Evolutionary conservation across 805 yeast genomes (phyloP), one percentile per base, ranked within the genome.

Genomic region (Candida taoyuanica): DNA sequence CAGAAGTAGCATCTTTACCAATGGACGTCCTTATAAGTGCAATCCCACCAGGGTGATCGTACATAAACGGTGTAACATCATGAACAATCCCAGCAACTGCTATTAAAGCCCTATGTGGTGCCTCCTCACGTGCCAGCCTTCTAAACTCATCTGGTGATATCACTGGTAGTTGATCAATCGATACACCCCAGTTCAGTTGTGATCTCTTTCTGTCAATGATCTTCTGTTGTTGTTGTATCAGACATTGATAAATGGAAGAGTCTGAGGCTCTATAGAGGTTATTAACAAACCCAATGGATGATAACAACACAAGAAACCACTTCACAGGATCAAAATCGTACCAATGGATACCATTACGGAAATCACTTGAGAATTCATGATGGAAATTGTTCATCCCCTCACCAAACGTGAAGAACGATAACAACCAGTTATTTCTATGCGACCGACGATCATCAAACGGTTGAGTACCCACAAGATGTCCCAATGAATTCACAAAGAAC

Each of bases 331-430:
- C 98, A 60, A 77, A 82, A 33, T 82, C 81, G 61, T 78, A 79
- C 74, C 80, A 71, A 45, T 77, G 74, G 39, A 75, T 65, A 5
- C 88, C 85, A 48, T 79, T 79, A 44, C 96, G 71, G 64, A 82
- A 88, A 62, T 89, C 97, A 47, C 83, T 79, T 5, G 96, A 95
- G 62, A 89, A 89, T 64, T 87, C 96, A 65, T 91, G 96, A 65
- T 89, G 98, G 66, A 84, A 91, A 64, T 88, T 89, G 61, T 87
- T 94, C 62, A 78, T 78, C 5, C 95, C 91, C 63, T 89, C 96
- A 11, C 98, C 98, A 55, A 83, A 78, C 0, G 96, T 82, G 13
- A 85, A 13, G 77, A 55, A 17, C 79, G 78, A 18, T 79, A 72
- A 33, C 76, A 58, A 14, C 79, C 40, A 76, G 55, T 71, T 87